Evolutionary conservation across 192 early-diverging fungal genomes (phyloP).

Genomic region (Thoreauomyces humboldtii): DNA sequence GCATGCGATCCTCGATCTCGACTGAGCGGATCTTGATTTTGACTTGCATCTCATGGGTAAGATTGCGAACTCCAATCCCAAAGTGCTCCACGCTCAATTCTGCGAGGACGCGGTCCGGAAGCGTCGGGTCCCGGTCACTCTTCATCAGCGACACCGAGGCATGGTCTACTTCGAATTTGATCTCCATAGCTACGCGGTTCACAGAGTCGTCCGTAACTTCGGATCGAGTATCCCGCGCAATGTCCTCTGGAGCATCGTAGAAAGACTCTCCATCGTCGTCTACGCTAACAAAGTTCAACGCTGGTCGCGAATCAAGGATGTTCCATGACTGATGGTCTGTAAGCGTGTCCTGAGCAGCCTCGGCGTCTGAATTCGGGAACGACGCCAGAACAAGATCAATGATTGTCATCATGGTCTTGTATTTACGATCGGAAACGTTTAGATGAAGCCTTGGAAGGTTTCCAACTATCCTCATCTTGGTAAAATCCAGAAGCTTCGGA

Average conservation of each 20-base stretch:
- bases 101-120: constrained; percentile 54
- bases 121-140: constrained; percentile 42
- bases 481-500: constrained; percentile 68
- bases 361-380: background rate
- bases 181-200: constrained; percentile 29
- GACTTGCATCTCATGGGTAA: constrained; percentile 73
- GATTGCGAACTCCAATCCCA: constrained; percentile 63
- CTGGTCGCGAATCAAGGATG: background rate
- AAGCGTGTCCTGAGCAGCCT: too few relatives aligned
- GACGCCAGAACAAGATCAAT: constrained; percentile 58
- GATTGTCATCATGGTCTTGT: constrained; percentile 82
- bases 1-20: constrained; percentile 68
- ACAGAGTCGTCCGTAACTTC: constrained; percentile 25
- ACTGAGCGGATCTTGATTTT: constrained; percentile 76
- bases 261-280: constrained; percentile 50
- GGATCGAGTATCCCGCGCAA: constrained; percentile 26
- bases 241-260: constrained; percentile 53
- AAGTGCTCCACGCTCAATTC: constrained; percentile 71
- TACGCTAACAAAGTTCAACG: background rate
- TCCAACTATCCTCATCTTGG: constrained; percentile 75
- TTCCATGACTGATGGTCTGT: too few relatives aligned
- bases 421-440: constrained; percentile 92
- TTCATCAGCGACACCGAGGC: constrained; percentile 64
- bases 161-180: constrained; percentile 69
- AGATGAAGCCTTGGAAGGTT: constrained; percentile 79